phyloP scores from a whole-genome alignment of 2,329 filamentous ascomycete genomes.

The Lanzia echinophila region DNA sequence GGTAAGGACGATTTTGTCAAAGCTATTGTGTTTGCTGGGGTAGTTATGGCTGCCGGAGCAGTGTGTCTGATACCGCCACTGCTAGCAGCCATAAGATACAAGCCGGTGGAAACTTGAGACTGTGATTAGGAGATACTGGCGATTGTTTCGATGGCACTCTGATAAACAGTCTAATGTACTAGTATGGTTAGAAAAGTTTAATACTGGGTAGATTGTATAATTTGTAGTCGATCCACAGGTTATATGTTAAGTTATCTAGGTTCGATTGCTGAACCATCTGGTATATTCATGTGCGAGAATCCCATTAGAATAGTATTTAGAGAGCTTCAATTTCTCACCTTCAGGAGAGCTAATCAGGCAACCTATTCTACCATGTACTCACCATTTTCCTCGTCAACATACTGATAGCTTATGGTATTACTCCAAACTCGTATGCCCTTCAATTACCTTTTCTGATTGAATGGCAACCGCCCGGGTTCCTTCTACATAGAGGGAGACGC shows the following conservation, averaged over 20 bases:
- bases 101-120: not conserved
- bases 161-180: not conserved
- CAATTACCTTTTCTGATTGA: not conserved
- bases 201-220: too few relatives aligned
- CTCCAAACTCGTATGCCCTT: not conserved
- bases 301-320: too few relatives aligned
- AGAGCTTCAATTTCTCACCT: too few relatives aligned
- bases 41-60: not conserved
- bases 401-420: not conserved
- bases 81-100: not conserved
- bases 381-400: not conserved
- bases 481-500: not conserved
- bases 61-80: not conserved
- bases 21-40: conserved; percentile 1
- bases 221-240: too few relatives aligned
- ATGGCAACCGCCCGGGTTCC: not conserved
- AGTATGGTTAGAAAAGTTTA: too few relatives aligned
- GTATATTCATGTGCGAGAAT: too few relatives aligned
- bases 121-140: not conserved
- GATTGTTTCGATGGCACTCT: not conserved
- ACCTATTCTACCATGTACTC: too few relatives aligned
- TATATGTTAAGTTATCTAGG: too few relatives aligned
- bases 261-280: too few relatives aligned
- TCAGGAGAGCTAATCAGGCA: too few relatives aligned
- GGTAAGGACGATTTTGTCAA: not conserved